These are phyloP conservation scores for Aspergillus caelatus DNA, from an alignment of 2,329 filamentous ascomycete genomes.

Conservation along the genomic window DNA sequence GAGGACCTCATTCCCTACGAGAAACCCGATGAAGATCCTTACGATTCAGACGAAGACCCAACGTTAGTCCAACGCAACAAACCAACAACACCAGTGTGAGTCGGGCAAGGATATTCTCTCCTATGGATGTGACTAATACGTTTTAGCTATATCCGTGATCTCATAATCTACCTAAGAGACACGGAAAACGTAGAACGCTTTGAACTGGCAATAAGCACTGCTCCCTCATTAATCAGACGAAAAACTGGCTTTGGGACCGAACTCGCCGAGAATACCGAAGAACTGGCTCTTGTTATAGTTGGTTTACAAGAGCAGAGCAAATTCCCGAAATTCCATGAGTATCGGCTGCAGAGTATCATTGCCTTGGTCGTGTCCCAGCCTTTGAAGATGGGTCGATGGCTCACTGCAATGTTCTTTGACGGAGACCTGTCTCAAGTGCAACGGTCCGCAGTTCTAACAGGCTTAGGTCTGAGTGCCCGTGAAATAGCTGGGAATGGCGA, in stretches of 20 bases:
- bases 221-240: conserved; percentile 78
- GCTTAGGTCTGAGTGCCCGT: conserved; percentile 77
- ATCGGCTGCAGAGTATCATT: conserved; percentile 78
- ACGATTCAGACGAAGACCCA: conserved; percentile 92
- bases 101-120: conserved; percentile 13
- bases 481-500: conserved; percentile 79
- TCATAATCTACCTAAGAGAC: conserved; percentile 77
- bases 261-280: conserved; percentile 79
- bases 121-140: conserved; percentile 17
- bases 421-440: conserved; percentile 90
- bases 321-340: conserved; percentile 73
- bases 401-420: conserved; percentile 81
- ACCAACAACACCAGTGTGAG: conserved; percentile 74
- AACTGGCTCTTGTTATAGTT: conserved; percentile 74
- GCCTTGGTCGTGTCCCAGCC: conserved; percentile 78
- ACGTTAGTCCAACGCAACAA: conserved; percentile 84
- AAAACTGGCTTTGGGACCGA: conserved; percentile 89
- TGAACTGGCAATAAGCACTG: conserved; percentile 74
- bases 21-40: conserved; percentile 84
- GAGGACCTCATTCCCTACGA: conserved; percentile 74
- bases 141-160: conserved; percentile 73
- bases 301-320: conserved; percentile 86
- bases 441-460: conserved; percentile 77
- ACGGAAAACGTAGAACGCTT: conserved; percentile 84
- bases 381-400: conserved; percentile 77